phyloP scores from a whole-genome alignment of 2,329 filamentous ascomycete genomes.

The Triangularia verruculosa region DNA sequence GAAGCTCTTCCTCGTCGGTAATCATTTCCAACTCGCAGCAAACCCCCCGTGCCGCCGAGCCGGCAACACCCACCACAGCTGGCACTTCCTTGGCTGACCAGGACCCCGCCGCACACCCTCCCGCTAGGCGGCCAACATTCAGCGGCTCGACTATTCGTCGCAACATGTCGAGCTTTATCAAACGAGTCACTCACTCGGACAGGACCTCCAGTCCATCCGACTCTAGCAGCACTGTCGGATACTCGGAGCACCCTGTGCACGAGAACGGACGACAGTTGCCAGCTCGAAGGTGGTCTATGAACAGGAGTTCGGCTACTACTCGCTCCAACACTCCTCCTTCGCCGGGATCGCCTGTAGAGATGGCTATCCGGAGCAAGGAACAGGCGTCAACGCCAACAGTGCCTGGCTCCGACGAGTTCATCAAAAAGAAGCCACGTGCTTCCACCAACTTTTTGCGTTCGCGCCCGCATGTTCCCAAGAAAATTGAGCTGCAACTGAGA shows the following conservation, averaged over 20 bases:
- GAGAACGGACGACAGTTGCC: constrained; percentile 30
- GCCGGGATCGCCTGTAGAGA: constrained; percentile 45
- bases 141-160: constrained; percentile 46
- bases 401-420: constrained; percentile 45
- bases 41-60: constrained; percentile 5
- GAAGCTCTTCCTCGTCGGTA: constrained; percentile 9
- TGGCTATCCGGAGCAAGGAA: constrained; percentile 33
- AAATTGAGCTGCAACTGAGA: constrained; percentile 24
- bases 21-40: constrained; percentile 1
- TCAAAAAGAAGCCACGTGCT: constrained; percentile 50
- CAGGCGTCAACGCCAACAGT: constrained; percentile 31
- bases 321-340: constrained; percentile 51
- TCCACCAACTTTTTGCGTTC: constrained; percentile 52
- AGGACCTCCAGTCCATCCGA: constrained; percentile 27
- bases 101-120: constrained; percentile 32
- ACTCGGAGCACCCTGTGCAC: constrained; percentile 31
- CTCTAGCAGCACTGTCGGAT: constrained; percentile 20
- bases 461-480: constrained; percentile 35
- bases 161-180: constrained; percentile 50
- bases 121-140: constrained; percentile 42
- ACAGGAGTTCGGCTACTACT: constrained; percentile 44
- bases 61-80: constrained; percentile 13
- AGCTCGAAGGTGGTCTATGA: constrained; percentile 45
- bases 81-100: constrained; percentile 24
- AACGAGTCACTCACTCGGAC: constrained; percentile 38